A percentile compares a stretch with the other conserved stretches of the same genome.
phyloP scores from a whole-genome alignment of 2,329 filamentous ascomycete genomes.

The Xylaria arbuscula region DNA sequence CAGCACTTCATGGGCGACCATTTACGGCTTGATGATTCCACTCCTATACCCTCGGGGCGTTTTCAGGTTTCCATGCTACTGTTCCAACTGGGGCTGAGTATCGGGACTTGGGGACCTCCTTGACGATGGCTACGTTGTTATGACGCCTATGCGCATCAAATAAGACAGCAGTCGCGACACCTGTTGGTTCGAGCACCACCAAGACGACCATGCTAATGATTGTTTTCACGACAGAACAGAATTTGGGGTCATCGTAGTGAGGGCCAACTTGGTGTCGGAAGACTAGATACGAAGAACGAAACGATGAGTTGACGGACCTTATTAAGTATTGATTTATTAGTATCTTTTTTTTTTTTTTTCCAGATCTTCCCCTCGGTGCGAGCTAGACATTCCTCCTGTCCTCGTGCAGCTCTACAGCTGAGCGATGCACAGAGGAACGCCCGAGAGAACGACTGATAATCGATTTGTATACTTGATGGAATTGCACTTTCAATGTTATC shows the following conservation, averaged over 20 bases:
- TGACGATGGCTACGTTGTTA: conserved; percentile 55
- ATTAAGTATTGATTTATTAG: conserved; percentile 21
- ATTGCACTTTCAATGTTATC: conserved; percentile 17
- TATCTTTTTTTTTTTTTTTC: conserved; percentile 16
- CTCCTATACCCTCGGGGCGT: conserved; percentile 51
- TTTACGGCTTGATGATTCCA: conserved; percentile 53
- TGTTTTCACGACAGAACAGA: conserved; percentile 40
- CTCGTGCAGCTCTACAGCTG: conserved; percentile 9
- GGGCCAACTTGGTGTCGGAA: conserved; percentile 41
- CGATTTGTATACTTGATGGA: conserved; percentile 36
- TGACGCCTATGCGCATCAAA: conserved; percentile 53
- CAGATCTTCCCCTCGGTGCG: conserved; percentile 4
- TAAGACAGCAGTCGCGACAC: conserved; percentile 48
- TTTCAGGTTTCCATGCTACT: conserved; percentile 41
- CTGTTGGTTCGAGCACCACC: conserved; percentile 38
- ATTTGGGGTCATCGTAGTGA: conserved; percentile 41
- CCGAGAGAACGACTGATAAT: conserved; percentile 18
- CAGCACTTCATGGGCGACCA: conserved; percentile 53
- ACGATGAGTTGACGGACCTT: conserved; percentile 45
- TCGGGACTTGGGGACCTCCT: conserved; percentile 44
- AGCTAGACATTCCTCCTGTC: conserved; percentile 12
- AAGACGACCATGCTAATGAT: conserved; percentile 46
- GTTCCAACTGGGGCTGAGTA: conserved; percentile 37
- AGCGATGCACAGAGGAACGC: conserved; percentile 15
- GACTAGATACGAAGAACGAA: conserved; percentile 50